Conservation (phyloP, 2,329 filamentous ascomycete genomes). For the Penicillium sp. region DNA sequence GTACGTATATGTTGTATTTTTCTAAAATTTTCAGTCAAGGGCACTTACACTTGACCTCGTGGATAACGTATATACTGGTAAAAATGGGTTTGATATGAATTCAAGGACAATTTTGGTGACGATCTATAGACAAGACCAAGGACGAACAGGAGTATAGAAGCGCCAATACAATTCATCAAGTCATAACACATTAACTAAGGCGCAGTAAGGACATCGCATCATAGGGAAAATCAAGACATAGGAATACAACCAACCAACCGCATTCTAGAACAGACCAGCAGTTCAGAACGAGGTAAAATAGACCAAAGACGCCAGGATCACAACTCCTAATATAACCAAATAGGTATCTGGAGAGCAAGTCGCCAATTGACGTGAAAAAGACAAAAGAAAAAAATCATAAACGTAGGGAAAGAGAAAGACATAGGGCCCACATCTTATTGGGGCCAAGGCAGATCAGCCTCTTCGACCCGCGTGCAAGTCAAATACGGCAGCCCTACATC, state of each 20-base stretch:
- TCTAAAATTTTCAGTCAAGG: neutral
- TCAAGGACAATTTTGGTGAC: neutral
- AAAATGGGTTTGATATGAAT: neutral
- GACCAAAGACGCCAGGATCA: neutral
- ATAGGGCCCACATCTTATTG: conserved; percentile 10
- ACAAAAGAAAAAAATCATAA: neutral
- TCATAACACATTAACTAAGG: conserved; percentile 21
- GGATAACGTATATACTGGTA: neutral
- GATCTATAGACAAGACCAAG: neutral
- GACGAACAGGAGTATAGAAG: neutral
- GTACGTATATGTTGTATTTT: neutral
- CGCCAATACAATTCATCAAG: conserved; percentile 14
- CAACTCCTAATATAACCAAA: neutral
- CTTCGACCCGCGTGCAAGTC: conserved; percentile 64
- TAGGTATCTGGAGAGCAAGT: neutral
- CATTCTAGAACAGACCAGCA: conserved; percentile 13
- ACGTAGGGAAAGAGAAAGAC: neutral
- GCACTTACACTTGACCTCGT: neutral
- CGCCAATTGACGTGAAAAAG: neutral
- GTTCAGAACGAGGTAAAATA: conserved; percentile 1
- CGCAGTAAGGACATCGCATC: conserved; percentile 13
- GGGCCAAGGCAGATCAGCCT: conserved; percentile 65
- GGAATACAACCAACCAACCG: conserved; percentile 1
- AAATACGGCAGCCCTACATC: conserved; percentile 59
- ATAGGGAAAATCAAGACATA: conserved; percentile 9